phyloP scores from a whole-genome alignment of 2,329 filamentous ascomycete species.

The Neocatenulostroma microsporum region DNA sequence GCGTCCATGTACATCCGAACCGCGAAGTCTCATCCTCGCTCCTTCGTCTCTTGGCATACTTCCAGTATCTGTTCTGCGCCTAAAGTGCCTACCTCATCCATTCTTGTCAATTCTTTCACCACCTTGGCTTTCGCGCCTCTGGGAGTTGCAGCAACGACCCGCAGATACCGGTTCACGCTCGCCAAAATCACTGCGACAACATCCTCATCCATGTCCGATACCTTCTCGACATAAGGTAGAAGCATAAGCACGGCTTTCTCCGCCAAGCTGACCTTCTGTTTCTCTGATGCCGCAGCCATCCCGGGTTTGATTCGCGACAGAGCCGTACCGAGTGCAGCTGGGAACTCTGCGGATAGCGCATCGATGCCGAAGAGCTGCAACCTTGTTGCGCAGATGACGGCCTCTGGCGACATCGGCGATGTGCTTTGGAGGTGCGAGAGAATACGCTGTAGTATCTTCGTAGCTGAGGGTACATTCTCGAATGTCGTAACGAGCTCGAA shows the following conservation, averaged over 20 bases:
- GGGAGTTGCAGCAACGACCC: slow-evolving; percentile 2
- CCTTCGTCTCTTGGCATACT: too few species aligned
- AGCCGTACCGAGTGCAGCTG: slow-evolving; percentile 58
- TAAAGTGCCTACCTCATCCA: too few species aligned
- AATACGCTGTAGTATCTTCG: slow-evolving; percentile 65
- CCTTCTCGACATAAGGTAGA: slow-evolving; percentile 34
- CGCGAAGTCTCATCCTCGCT: too few species aligned
- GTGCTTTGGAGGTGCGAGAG: slow-evolving; percentile 51
- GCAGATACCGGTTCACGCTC: slow-evolving; percentile 29
- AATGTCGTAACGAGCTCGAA: slow-evolving; percentile 74
- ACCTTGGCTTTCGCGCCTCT: background rate
- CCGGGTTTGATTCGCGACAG: slow-evolving; percentile 55
- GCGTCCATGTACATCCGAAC: too few species aligned
- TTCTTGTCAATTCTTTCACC: too few species aligned
- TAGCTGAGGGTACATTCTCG: slow-evolving; percentile 54
- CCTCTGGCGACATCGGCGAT: slow-evolving; percentile 48
- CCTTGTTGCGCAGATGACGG: slow-evolving; percentile 61
- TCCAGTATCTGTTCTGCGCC: too few species aligned
- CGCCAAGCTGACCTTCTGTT: slow-evolving; percentile 32
- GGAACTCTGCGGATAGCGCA: slow-evolving; percentile 60
- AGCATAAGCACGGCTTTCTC: slow-evolving; percentile 44
- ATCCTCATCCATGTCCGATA: slow-evolving; percentile 44
- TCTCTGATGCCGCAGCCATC: slow-evolving; percentile 30
- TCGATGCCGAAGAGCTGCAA: slow-evolving; percentile 61
- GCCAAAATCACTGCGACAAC: slow-evolving; percentile 46